Base-by-base conservation (phyloP, 768 basidiomycete genomes). In the Auriculariales sp. region DNA sequence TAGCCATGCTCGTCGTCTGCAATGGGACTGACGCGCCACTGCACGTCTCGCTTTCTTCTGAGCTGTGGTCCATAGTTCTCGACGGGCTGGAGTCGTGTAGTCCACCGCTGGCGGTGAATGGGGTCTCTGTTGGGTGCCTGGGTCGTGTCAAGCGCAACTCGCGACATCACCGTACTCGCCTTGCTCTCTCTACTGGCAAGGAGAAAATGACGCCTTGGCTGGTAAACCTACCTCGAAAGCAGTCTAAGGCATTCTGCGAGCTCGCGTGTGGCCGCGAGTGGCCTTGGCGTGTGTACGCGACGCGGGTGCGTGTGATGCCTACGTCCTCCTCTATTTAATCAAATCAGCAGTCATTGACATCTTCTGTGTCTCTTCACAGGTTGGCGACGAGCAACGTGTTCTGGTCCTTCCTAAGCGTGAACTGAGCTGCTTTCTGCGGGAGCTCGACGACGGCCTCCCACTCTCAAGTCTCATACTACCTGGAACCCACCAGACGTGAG, bases 391-490 rank as follows among this genome's bases (percentile, higher is more conserved):
- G 27, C 45, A 53, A 25, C 49, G 54, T 11, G 28, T 90, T 14
- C 56, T 78, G 3, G 68, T 89, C 19, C 60, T 90, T 28, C 74
- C 76, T n/a, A 69, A 65, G 36, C 70, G 88, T 50, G 67, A 77
- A 49, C 59, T 79, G 48, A 66, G 73, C 4, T 71, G 75, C 2
- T 91, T 75, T 56, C 59, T 79, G 48, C 66, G 72, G 10, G 64
- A 74, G 28, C 67, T 94, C 44, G 81, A 88, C 2, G 81, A 91
- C 61, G 59, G 65, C 2, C 65, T 75, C 0, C 72, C 81, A 5
- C 64, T 94, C 27, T 87, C 85, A 7, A 81, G 81, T 19, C 59
- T 92, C n/a, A 63, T 77, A 52, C 71, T 94, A 29, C 89, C 90
- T 49, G 91, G 88, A 28, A 83, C 81, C 0, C 82, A 85, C 56